Evolutionary conservation across 2,329 filamentous ascomycete species (phyloP), one percentile per base, ranked within the genome.

Genomic region (Botrytis medusae): DNA sequence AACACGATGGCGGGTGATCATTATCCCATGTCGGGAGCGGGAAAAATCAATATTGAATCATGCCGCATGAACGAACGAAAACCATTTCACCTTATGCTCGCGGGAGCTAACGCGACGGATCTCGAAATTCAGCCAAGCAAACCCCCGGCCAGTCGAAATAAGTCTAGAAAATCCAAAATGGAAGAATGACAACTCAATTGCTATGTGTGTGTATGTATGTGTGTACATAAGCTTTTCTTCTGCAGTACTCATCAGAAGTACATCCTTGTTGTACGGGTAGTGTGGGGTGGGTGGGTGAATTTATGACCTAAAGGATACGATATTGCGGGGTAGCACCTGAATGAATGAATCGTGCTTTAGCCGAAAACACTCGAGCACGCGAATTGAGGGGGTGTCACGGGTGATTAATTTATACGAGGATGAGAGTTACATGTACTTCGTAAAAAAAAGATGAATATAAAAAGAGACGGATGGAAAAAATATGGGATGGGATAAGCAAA

Each of bases 211-310:
- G 34, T 34, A 5, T 9, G 22, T 51, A 22, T 34, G 34, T 34
- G 34, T 9, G 22, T 51, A 22, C 44, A 64, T 64, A 51, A 65
- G 44, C 7, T 57, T 57, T 48, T 57, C 1, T 16, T 34, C 34
- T 67, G n/a, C 32, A 32, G 25, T 72, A 57, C 61, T 62, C 57
- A 44, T 71, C 69, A 44, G 69, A 22, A 64, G 32, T 54, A 29
- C 40, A 42, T 44, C 25, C 9, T 69, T 34, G 48, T 32, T 57
- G 51, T 14, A 18, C n/a, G 51, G 16, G 18, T 25, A 40, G 25
- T 71, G 59, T 29, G 32, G 37, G 25, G 48, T 51, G 48, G 22
- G 1, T 22, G 22, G 7, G 54, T 29, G 40, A 46, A 46, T 46
- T 46, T 20, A 46, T 46, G 6, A 46, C 44, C 44, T 46, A 46